Evolutionary conservation across 129 eudicot genomes (phyloP).

Genomic region (Saposhnikovia divaricata): DNA sequence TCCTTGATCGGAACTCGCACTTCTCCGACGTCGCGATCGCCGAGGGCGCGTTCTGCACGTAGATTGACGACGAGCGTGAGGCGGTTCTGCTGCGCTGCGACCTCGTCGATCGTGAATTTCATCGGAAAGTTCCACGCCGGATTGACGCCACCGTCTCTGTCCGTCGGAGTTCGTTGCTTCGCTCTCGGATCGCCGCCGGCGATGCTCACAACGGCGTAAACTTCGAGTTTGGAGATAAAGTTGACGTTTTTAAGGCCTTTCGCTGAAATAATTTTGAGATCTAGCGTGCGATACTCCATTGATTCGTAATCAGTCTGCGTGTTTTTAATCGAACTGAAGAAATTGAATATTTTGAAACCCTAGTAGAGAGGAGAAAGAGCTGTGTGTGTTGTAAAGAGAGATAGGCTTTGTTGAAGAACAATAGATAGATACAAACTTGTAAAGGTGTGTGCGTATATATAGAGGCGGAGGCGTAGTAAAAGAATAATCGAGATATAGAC

Average conservation of each 20-base stretch:
- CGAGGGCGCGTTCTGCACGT: conserved; percentile 14
- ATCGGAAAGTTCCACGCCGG: conserved; percentile 28
- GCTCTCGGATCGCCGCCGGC: conserved; percentile 14
- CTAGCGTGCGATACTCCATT: conserved; percentile 20
- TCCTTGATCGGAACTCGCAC: conserved; percentile 24
- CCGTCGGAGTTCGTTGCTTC: conserved; percentile 29
- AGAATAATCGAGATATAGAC: neutral
- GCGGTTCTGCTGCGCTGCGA: conserved; percentile 6
- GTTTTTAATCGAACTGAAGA: neutral
- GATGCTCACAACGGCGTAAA: conserved; percentile 25
- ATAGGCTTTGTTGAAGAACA: neutral
- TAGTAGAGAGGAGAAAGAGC: neutral
- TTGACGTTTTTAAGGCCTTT: conserved; percentile 20
- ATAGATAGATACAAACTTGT: neutral
- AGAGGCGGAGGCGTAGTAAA: neutral
- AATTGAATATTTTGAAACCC: neutral
- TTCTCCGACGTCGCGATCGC: conserved; percentile 32
- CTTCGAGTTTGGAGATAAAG: conserved; percentile 22
- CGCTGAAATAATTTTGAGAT: conserved; percentile 20
- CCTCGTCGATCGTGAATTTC: conserved; percentile 21
- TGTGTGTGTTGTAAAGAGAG: neutral
- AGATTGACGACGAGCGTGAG: conserved; percentile 15
- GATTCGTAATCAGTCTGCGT: neutral
- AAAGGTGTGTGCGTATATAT: neutral
- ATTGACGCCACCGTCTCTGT: conserved; percentile 15